Percentiles rank a stretch among this genome's conserved stretches.
phyloP scores from a whole-genome alignment of 108 stramenopile species.

The Nitzschia putrida region DNA sequence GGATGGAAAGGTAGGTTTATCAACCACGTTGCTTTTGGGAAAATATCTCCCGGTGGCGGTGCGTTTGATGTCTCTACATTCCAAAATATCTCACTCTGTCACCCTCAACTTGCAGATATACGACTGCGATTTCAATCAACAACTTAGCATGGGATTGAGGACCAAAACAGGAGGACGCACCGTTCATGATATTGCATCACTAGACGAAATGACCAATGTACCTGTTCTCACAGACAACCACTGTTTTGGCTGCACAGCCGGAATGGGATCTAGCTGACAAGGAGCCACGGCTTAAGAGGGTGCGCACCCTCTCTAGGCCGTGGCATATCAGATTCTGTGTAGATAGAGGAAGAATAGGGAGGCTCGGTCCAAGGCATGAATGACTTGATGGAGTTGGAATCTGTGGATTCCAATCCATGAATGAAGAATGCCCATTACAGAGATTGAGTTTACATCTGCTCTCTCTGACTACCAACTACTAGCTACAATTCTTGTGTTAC shows the following conservation, averaged over 20 bases:
- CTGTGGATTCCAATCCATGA: no score
- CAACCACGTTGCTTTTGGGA: neutral
- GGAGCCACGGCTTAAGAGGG: conserved; percentile 66
- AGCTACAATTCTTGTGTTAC: no score
- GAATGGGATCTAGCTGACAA: conserved; percentile 87
- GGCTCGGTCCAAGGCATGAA: no score
- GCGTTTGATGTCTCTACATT: neutral
- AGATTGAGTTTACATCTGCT: no score
- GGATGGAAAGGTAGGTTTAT: conserved; percentile 61
- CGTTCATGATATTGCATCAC: conserved; percentile 87
- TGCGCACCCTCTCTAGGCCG: neutral
- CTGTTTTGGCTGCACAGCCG: conserved; percentile 98
- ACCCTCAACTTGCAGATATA: conserved; percentile 43
- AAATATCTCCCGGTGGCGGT: neutral
- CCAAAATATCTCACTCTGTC: conserved; percentile 1
- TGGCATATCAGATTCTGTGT: neutral
- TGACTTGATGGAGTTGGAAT: no score
- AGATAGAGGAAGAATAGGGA: neutral
- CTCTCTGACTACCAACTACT: no score
- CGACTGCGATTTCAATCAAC: conserved; percentile 99
- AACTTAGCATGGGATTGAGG: conserved; percentile 84
- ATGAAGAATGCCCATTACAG: no score
- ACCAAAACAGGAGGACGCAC: conserved; percentile 53
- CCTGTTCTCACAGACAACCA: conserved; percentile 89
- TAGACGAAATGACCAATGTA: conserved; percentile 73